Conservation (phyloP, 371 early-diverging fungal species). For the Zychaea mexicana region DNA sequence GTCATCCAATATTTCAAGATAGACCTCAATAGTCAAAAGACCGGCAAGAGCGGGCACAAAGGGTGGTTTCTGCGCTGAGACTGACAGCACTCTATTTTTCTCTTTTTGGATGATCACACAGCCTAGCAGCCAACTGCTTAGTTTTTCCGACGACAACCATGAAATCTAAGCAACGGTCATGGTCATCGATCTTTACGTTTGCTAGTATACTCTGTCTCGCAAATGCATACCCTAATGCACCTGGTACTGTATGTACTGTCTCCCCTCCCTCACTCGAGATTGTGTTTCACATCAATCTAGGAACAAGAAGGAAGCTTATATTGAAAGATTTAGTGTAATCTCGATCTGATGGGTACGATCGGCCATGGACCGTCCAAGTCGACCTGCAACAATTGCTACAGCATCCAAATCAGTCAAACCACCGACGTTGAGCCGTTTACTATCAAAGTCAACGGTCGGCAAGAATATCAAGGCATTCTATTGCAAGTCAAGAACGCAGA, state of each 20-base stretch:
- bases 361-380: slow-evolving; percentile 53
- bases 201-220: not conserved
- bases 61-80: too few species aligned
- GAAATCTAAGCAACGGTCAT: not conserved
- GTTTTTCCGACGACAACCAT: not conserved
- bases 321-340: slow-evolving; percentile 40
- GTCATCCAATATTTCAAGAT: too few species aligned
- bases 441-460: slow-evolving; percentile 29
- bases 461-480: slow-evolving; percentile 42
- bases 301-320: too few species aligned
- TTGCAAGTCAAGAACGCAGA: slow-evolving; percentile 39
- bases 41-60: too few species aligned
- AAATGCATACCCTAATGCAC: slow-evolving; percentile 37
- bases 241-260: slow-evolving; percentile 42
- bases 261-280: not conserved
- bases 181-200: not conserved
- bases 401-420: slow-evolving; percentile 16
- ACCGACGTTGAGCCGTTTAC: slow-evolving; percentile 8
- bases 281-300: too few species aligned
- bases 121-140: too few species aligned
- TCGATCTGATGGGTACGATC: slow-evolving; percentile 40
- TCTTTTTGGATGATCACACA: too few species aligned
- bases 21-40: too few species aligned
- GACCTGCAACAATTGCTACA: slow-evolving; percentile 41
- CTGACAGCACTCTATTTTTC: too few species aligned